A percentile compares a stretch with the other conserved stretches of the same genome.
Conservation (phyloP, 2,329 filamentous ascomycete species). For the Epichloe sylvatica region DNA sequence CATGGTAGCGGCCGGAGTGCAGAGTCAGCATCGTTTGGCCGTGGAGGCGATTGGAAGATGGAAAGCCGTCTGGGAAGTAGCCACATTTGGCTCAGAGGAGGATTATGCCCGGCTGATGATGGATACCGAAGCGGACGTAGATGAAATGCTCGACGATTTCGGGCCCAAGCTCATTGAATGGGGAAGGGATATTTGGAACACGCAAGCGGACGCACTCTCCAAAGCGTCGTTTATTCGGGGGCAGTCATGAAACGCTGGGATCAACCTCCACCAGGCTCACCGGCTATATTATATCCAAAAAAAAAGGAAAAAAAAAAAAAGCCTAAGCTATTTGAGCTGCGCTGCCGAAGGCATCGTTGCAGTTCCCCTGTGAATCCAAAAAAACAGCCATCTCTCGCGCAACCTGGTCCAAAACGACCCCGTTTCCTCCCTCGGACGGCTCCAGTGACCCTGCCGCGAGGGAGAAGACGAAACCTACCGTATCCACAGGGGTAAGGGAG, state of each 20-base stretch:
- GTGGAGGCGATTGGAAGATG: slow-evolving; percentile 22
- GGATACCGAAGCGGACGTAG: slow-evolving; percentile 1
- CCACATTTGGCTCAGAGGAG: slow-evolving; percentile 24
- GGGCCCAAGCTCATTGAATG: slow-evolving; percentile 18
- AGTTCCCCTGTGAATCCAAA: too few species aligned
- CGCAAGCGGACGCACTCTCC: slow-evolving; percentile 19
- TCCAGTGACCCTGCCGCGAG: not conserved
- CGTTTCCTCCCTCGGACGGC: not conserved
- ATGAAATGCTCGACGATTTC: slow-evolving; percentile 21
- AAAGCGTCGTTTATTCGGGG: slow-evolving; percentile 14
- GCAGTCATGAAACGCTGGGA: not conserved
- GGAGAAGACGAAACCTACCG: not conserved
- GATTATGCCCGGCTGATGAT: slow-evolving; percentile 8
- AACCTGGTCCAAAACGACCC: not conserved
- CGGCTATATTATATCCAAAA: too few species aligned
- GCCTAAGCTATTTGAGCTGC: too few species aligned
- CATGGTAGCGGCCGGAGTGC: slow-evolving; percentile 31
- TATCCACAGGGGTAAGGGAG: not conserved
- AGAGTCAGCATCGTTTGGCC: slow-evolving; percentile 18
- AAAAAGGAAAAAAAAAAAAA: too few species aligned
- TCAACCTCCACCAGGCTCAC: too few species aligned
- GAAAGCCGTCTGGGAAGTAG: slow-evolving; percentile 24
- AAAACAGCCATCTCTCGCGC: not conserved
- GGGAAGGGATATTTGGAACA: slow-evolving; percentile 20
- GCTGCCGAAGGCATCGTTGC: too few species aligned